A percentile compares a stretch with the other conserved stretches of the same genome.
phyloP scores from a whole-genome alignment of 1,139 yeast genomes.

The Yamadazyma taylorii region DNA sequence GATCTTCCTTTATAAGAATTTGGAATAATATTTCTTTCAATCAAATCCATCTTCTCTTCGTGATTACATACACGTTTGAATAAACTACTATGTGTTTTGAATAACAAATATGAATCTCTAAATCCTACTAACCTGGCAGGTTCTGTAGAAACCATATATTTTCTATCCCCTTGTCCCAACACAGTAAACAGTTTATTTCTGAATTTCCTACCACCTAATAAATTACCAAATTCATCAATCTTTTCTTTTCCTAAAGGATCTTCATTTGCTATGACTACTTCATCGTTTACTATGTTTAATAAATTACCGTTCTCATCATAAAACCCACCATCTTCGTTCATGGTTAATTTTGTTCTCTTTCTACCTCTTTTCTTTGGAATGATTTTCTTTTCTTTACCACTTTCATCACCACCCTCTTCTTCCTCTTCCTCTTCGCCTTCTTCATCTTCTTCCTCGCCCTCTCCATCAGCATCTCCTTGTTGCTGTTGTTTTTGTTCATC shows the following conservation, averaged over 20 bases:
- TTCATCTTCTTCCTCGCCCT: slow-evolving; percentile 25
- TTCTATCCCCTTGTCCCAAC: slow-evolving; percentile 66
- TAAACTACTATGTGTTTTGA: slow-evolving; percentile 76
- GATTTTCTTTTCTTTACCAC: slow-evolving; percentile 15
- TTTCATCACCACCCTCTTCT: slow-evolving; percentile 19
- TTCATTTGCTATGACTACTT: slow-evolving; percentile 67
- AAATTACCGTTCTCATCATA: slow-evolving; percentile 53
- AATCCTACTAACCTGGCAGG: slow-evolving; percentile 95
- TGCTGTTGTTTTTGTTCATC: no score
- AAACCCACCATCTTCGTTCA: slow-evolving; percentile 40
- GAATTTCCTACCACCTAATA: slow-evolving; percentile 75
- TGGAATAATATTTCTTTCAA: slow-evolving; percentile 80
- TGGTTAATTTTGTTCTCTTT: slow-evolving; percentile 39
- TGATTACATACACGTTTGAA: slow-evolving; percentile 75
- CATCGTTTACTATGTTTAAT: slow-evolving; percentile 68
- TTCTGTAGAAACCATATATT: slow-evolving; percentile 91
- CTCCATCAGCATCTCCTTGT: slow-evolving; percentile 26
- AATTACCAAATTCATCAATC: slow-evolving; percentile 64
- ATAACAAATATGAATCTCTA: slow-evolving; percentile 86
- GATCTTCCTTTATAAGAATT: slow-evolving; percentile 89
- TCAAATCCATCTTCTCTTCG: slow-evolving; percentile 79
- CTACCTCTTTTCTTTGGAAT: slow-evolving; percentile 47
- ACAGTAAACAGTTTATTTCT: slow-evolving; percentile 82
- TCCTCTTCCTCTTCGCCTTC: slow-evolving; percentile 21
- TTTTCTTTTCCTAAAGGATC: slow-evolving; percentile 82